Evolutionary conservation across 441 rosid genomes (phyloP).

Genomic region (Arabidopsis hybrid): DNA sequence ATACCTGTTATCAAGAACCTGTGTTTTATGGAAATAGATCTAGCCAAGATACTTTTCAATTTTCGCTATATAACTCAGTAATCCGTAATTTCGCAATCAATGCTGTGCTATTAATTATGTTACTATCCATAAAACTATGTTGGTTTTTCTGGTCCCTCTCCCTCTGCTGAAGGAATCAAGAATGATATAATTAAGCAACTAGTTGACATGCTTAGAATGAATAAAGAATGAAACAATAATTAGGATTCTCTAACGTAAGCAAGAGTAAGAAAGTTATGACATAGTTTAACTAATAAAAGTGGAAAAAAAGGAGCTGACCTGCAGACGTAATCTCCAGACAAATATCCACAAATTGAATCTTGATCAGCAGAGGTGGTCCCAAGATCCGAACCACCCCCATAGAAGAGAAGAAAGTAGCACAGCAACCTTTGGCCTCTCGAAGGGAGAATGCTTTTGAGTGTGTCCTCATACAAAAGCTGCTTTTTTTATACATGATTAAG

Average conservation of each 20-base stretch:
- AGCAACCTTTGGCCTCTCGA: conserved; percentile 58
- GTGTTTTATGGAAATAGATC: conserved; percentile 12
- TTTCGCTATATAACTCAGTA: conserved; percentile 3
- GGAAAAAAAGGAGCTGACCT: conserved; percentile 39
- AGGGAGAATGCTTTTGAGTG: conserved; percentile 50
- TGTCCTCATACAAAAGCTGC: conserved; percentile 51
- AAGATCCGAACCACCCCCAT: conserved; percentile 32
- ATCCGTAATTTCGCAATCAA: background rate
- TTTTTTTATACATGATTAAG: conserved; percentile 40
- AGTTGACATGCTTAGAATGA: conserved; percentile 41
- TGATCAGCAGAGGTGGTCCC: conserved; percentile 45
- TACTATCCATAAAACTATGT: conserved; percentile 30
- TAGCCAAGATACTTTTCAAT: background rate
- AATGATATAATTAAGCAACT: conserved; percentile 36
- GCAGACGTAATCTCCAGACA: conserved; percentile 41
- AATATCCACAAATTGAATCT: conserved; percentile 40
- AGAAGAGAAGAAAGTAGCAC: conserved; percentile 44
- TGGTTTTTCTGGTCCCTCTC: conserved; percentile 26
- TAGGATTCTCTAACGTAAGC: conserved; percentile 46
- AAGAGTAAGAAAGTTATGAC: conserved; percentile 41
- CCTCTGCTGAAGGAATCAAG: conserved; percentile 36
- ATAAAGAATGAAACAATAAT: conserved; percentile 37
- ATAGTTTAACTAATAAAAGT: conserved; percentile 40
- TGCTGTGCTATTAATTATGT: conserved; percentile 1
- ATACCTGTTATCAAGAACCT: background rate